Conservation (phyloP, 2,329 filamentous ascomycete species). For the Aspergillus thermomutatus region DNA sequence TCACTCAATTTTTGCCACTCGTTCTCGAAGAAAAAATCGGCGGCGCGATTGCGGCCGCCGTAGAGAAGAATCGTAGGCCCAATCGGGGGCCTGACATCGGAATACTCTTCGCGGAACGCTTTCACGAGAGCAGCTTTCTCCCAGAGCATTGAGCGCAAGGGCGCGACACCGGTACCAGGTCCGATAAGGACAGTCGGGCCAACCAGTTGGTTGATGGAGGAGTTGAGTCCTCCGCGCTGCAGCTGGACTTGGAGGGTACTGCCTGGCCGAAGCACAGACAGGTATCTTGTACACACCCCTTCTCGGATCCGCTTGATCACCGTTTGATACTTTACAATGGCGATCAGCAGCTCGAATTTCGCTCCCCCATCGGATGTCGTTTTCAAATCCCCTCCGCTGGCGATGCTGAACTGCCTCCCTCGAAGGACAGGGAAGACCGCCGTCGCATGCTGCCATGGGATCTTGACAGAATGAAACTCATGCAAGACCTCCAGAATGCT, state of each 20-base stretch:
- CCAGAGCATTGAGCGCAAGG: conserved; percentile 75
- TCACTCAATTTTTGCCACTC: conserved; percentile 63
- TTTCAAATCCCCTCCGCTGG: conserved; percentile 62
- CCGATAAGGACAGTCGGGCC: conserved; percentile 72
- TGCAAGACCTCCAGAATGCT: conserved; percentile 90
- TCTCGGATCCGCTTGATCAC: conserved; percentile 79
- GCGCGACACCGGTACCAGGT: conserved; percentile 83
- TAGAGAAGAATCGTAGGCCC: conserved; percentile 68
- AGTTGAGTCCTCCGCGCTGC: conserved; percentile 51
- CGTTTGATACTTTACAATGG: conserved; percentile 88
- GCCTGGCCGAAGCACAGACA: conserved; percentile 60
- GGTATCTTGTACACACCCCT: conserved; percentile 86
- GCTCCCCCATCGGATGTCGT: conserved; percentile 37
- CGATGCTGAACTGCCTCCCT: conserved; percentile 92
- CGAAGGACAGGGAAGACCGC: conserved; percentile 76
- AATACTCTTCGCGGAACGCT: conserved; percentile 27
- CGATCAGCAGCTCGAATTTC: conserved; percentile 70
- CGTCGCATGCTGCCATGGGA: conserved; percentile 71
- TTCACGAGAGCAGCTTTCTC: conserved; percentile 55
- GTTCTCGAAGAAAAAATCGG: conserved; percentile 77
- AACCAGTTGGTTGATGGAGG: conserved; percentile 44
- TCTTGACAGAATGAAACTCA: conserved; percentile 79
- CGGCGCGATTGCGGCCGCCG: conserved; percentile 69
- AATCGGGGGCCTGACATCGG: conserved; percentile 23
- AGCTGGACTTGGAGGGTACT: conserved; percentile 60